Evolutionary conservation across 345 rosid genomes (phyloP), one percentile per base, ranked within the genome.

Genomic region (Populus alba): DNA sequence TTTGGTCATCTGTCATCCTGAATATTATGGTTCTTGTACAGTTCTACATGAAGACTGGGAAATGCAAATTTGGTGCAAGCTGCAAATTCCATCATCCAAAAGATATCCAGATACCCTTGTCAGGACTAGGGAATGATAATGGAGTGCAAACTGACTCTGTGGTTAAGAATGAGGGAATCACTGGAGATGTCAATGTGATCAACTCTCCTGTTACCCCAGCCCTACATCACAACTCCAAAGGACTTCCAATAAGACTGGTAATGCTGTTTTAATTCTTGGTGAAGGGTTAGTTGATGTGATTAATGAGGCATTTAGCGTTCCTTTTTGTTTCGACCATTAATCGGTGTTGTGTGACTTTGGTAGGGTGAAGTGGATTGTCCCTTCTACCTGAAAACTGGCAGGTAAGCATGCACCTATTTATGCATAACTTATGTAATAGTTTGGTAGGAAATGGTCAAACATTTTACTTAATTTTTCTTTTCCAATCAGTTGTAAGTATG

Each of bases 11-110:
- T 75, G n/a, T 79, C 16, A 76, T 78, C 65, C 78, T 65, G 63
- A 68, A 67, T 78, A 75, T 74, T 81, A 59, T 75, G 66, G 73
- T 77, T 71, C 61, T 61, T 83, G 47, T 83, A 81, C 91, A 95
- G 99, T 95, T 91, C 83, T 93, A 91, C 82, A 57, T 89, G 93
- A 95, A 92, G 89, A 95, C 93, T 73, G 98, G 98, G 73, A 87
- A 77, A 81, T 95, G 99, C 87, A 95, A 95, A 83, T 95, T 90
- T 88, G 99, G 98, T 76, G 77, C 86, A 70, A 86, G 92, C 59
- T 95, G 99, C 92, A 95, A 92, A 83, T 95, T 93, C 83, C 86
- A 95, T 85, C 99, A 95, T 83, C 99, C 98, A 78, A 93, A 88
- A 79, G 98, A 95, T 87, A 79, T 90, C 65, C 90, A 84, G 75